Percentiles rank a stretch among this genome's conserved stretches.
These are phyloP conservation scores for Herpetospermum pedunculosum DNA, from an alignment of 306 rosid genomes.

Conservation along the genomic window DNA sequence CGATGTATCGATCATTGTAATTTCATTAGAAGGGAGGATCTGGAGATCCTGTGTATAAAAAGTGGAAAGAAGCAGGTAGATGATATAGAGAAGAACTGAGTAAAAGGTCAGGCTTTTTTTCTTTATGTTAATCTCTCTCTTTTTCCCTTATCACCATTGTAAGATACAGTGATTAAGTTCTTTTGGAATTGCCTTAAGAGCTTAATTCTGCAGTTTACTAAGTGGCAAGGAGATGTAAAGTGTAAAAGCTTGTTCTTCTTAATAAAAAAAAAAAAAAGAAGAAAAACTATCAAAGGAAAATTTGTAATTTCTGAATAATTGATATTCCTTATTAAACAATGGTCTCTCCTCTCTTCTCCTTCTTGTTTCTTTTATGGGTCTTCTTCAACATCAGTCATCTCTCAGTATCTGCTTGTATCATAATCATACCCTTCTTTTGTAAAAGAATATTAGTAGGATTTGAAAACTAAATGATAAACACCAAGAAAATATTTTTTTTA, in stretches of 20 bases:
- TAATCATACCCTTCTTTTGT: neutral
- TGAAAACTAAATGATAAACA: too few relatives aligned
- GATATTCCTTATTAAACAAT: slow-evolving; percentile 25
- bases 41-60: slow-evolving; percentile 92
- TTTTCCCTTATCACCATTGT: slow-evolving; percentile 38
- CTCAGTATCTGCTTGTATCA: neutral
- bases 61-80: slow-evolving; percentile 9
- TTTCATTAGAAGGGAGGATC: slow-evolving; percentile 94
- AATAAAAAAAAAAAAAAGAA: slow-evolving; percentile 23
- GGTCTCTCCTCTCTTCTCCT: slow-evolving; percentile 7
- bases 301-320: slow-evolving; percentile 47
- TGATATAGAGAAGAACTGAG: slow-evolving; percentile 24
- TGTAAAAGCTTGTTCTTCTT: slow-evolving; percentile 56
- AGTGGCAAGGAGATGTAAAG: slow-evolving; percentile 65
- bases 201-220: slow-evolving; percentile 37
- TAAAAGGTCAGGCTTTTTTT: slow-evolving; percentile 40
- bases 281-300: slow-evolving; percentile 3
- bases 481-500: too few relatives aligned
- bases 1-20: slow-evolving; percentile 90
- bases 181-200: slow-evolving; percentile 22
- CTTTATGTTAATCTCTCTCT: slow-evolving; percentile 22
- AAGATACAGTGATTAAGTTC: slow-evolving; percentile 27
- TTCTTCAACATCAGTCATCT: slow-evolving; percentile 11
- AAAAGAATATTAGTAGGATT: neutral
- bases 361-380: slow-evolving; percentile 23